Conservation (phyloP, 768 basidiomycete species). For the Suillus clintonianus region DNA sequence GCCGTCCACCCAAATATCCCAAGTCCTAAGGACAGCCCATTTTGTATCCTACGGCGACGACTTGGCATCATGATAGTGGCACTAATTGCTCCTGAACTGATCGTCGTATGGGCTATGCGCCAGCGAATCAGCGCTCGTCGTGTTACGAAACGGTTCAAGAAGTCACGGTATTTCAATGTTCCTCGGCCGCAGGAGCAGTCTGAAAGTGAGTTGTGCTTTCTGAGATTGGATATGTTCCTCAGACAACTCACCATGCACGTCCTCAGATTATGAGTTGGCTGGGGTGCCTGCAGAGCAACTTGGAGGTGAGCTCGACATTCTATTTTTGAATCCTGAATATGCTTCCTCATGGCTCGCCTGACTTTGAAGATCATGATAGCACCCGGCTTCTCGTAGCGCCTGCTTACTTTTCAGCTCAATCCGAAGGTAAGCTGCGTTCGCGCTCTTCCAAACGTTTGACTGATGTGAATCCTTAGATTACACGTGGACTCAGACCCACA, state of each 20-base stretch:
- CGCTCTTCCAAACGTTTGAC: background rate
- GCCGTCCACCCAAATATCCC: conserved; percentile 30
- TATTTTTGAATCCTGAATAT: background rate
- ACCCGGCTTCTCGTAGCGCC: background rate
- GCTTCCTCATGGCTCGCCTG: background rate
- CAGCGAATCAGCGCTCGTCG: no score
- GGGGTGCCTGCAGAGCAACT: no score
- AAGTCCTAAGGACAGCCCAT: background rate
- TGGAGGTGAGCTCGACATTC: no score
- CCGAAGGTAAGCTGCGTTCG: background rate
- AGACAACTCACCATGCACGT: no score
- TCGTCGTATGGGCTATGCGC: conserved; percentile 16
- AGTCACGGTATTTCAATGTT: no score
- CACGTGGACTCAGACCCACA: no score
- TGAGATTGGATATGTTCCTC: no score
- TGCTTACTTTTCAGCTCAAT: background rate
- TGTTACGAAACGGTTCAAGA: no score
- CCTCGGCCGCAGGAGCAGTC: background rate
- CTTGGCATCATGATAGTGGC: background rate
- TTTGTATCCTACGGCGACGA: background rate
- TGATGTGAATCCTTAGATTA: background rate
- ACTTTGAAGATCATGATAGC: background rate
- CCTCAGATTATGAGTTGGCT: no score
- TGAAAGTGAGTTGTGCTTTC: no score
- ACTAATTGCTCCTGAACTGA: conserved; percentile 18